Evolutionary conservation across 75 land plant species (phyloP).

Genomic region (Selaginella tamariscina): DNA sequence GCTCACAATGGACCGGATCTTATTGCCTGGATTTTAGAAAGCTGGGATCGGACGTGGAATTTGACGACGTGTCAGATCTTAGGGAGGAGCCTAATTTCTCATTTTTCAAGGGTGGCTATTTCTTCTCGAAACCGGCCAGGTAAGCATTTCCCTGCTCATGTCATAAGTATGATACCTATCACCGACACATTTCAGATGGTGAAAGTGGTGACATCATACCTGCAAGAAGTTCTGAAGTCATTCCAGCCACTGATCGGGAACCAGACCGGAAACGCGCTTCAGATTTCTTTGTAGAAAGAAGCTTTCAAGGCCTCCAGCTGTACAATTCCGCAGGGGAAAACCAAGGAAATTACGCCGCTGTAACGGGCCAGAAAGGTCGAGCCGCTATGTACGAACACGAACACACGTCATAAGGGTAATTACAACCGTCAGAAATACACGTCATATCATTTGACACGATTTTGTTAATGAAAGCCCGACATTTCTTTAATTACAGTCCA

Average conservation of each 20-base stretch:
- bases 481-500: too few relatives aligned
- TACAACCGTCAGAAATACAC: neutral
- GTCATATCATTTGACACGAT: neutral
- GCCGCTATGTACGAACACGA: neutral
- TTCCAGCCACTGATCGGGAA: slow-evolving; percentile 15
- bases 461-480: neutral
- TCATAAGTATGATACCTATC: neutral
- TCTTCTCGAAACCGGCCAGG: slow-evolving; percentile 11
- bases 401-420: too few relatives aligned
- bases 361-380: neutral
- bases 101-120: slow-evolving; percentile 59
- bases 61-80: neutral
- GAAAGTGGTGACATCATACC: slow-evolving; percentile 13
- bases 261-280: slow-evolving; percentile 45
- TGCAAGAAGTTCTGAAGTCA: slow-evolving; percentile 19
- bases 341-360: neutral
- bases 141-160: neutral
- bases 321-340: slow-evolving; percentile 1
- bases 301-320: slow-evolving; percentile 59
- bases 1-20: slow-evolving; percentile 78
- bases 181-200: neutral
- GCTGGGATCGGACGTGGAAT: slow-evolving; percentile 13
- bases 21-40: slow-evolving; percentile 55
- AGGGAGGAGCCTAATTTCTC: slow-evolving; percentile 60
- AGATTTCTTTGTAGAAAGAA: slow-evolving; percentile 49